These are phyloP conservation scores for Fraxinus baroniana DNA, from an alignment of 305 asterid species.

Conservation along the genomic window DNA sequence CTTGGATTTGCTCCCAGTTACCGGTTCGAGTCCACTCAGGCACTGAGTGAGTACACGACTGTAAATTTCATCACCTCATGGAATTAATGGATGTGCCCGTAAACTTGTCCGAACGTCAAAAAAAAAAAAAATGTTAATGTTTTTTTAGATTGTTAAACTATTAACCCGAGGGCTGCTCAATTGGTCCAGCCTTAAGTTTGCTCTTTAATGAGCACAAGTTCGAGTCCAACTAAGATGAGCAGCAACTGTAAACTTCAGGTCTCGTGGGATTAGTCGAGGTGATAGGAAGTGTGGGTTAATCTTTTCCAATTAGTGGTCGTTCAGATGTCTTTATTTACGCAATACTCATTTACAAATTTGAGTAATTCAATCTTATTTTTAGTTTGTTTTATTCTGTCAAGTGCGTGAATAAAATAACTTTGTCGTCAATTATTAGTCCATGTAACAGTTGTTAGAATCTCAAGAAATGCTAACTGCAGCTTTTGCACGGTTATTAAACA, in stretches of 20 bases:
- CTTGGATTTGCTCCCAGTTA: too few species aligned
- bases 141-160: neutral
- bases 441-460: neutral
- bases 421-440: neutral
- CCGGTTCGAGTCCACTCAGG: too few species aligned
- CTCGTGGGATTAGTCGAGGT: too few species aligned
- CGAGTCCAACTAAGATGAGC: too few species aligned
- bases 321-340: neutral
- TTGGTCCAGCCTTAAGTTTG: too few species aligned
- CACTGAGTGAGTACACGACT: too few species aligned
- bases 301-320: neutral
- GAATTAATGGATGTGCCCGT: too few species aligned
- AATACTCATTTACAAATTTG: neutral
- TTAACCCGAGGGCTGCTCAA: neutral
- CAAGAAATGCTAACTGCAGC: neutral
- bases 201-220: too few species aligned
- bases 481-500: neutral
- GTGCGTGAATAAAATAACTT: neutral
- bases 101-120: too few species aligned
- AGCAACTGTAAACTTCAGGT: too few species aligned
- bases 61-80: too few species aligned
- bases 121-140: neutral
- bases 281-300: neutral
- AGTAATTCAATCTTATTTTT: neutral
- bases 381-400: neutral